Base-by-base conservation (phyloP, 192 early-diverging fungal species). In the Borealophlyctis nickersoniae region DNA sequence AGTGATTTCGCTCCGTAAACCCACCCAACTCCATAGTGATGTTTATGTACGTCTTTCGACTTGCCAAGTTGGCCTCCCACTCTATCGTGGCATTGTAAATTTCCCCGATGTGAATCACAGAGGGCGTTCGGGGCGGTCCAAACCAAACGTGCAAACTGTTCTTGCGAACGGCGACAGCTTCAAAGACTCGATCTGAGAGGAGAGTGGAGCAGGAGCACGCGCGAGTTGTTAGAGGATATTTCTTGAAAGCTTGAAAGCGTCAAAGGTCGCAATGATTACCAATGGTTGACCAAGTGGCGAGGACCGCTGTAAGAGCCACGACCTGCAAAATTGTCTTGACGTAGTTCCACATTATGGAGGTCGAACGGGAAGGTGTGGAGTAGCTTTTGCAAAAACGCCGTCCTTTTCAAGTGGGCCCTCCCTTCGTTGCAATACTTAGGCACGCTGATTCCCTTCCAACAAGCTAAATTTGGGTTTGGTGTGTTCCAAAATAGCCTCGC, bases 51-150 rank as follows among this genome's bases (percentile, higher is more conserved):
- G 58, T 68, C 36, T 68, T 68, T 19, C 66, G 66, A 24, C 58
- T 61, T 7, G 58, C 49, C 14, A 68, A 29, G 4, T 14, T 36
- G 9, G 58, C n/a, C n/a, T 23, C 33, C 58, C 51, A 68, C 22
- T 68, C 66, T 2, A 68, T 51, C 1, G 66, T 68, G 1, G 49
- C 58, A 51, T 68, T 68, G 52, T 68, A 68, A 19, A 68, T 60
- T 39, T 68, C 66, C 23, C 66, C 66, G 29, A 61, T 36, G 66
- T 68, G 66, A 31, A 68, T 68, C 48, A 29, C 49, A 16, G 49
- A 45, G 16, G 66, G 66, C 28, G 66, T 52, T 39, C 28, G 29
- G 2, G 66, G 66, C 4, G 66, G 32, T 3, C 66, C 66, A 35
- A 68, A 68, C 58, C 57, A 68, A 22, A 68, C 50, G n/a, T 62